Percentiles rank a stretch among this genome's conserved stretches.
Evolutionary conservation across 202 grass and related monocot species (phyloP).

Genomic region (Zoysia matrella): DNA sequence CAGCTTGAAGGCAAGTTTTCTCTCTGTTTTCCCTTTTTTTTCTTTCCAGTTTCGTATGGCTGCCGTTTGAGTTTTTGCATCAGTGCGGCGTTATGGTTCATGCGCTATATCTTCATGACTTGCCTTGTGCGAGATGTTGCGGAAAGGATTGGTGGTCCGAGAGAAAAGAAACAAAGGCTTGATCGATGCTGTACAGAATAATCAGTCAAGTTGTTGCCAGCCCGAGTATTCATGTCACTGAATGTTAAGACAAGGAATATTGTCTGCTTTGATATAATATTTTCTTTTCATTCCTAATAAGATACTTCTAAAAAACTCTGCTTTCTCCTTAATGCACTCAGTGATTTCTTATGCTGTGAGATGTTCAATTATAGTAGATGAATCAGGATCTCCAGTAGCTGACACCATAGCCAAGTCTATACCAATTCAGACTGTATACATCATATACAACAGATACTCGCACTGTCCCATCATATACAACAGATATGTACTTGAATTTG

Average conservation of each 20-base stretch:
- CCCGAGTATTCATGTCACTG: too few species aligned
- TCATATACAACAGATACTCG: neutral
- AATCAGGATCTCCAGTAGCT: too few species aligned
- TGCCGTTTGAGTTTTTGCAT: neutral
- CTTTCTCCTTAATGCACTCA: too few species aligned
- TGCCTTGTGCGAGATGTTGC: neutral
- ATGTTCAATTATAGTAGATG: too few species aligned
- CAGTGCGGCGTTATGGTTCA: neutral
- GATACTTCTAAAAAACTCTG: too few species aligned
- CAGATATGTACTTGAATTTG: constrained; percentile 33
- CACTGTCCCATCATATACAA: neutral
- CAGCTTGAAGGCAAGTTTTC: constrained; percentile 67
- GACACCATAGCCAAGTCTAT: too few species aligned
- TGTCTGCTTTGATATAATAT: too few species aligned
- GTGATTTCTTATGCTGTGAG: too few species aligned
- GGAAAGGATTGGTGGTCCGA: neutral
- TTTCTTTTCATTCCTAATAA: too few species aligned
- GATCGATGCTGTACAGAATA: neutral
- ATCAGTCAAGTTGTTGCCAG: neutral
- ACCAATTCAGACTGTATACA: too few species aligned
- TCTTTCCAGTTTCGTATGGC: neutral
- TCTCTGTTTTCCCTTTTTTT: too few species aligned
- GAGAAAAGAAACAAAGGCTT: neutral
- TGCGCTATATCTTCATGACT: neutral
- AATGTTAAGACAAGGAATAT: too few species aligned